These are phyloP conservation scores for Eragrostis nindensis DNA, from an alignment of 176 grass and related monocot genomes.

Conservation along the genomic window DNA sequence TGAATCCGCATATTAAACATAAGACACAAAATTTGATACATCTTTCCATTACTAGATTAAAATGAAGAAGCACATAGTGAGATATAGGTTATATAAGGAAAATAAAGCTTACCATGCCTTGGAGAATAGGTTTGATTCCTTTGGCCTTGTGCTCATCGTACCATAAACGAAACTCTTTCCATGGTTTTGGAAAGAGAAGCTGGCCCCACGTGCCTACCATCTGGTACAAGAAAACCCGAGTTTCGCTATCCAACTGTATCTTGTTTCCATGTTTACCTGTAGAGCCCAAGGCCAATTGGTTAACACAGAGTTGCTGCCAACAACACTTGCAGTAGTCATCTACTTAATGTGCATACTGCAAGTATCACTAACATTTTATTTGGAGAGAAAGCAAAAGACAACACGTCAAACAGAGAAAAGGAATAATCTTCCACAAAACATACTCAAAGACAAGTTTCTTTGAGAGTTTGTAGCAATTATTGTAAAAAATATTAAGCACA, in stretches of 20 bases:
- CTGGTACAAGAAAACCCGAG: conserved; percentile 90
- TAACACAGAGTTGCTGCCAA: conserved; percentile 25
- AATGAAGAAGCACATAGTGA: conserved; percentile 21
- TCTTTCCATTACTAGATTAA: conserved; percentile 20
- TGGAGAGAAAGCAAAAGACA: background rate
- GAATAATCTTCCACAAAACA: background rate
- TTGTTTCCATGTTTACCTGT: conserved; percentile 98
- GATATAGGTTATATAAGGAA: conserved; percentile 22
- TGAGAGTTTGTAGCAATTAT: background rate
- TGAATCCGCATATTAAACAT: conserved; percentile 6
- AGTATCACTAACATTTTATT: conserved; percentile 25
- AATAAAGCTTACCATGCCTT: conserved; percentile 85
- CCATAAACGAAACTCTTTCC: conserved; percentile 97
- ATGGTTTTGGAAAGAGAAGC: conserved; percentile 98
- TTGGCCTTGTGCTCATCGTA: conserved; percentile 88
- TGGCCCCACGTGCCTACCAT: conserved; percentile 99
- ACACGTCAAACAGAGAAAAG: background rate
- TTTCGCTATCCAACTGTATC: conserved; percentile 71
- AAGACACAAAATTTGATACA: conserved; percentile 20
- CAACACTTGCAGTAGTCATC: conserved; percentile 17
- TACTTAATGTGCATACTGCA: conserved; percentile 3
- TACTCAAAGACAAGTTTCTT: background rate
- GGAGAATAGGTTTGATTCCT: conserved; percentile 86
- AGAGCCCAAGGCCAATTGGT: conserved; percentile 43
- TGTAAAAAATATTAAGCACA: background rate